phyloP scores from a whole-genome alignment of 371 early-diverging fungal genomes.

The Vairimorpha necatrix region DNA sequence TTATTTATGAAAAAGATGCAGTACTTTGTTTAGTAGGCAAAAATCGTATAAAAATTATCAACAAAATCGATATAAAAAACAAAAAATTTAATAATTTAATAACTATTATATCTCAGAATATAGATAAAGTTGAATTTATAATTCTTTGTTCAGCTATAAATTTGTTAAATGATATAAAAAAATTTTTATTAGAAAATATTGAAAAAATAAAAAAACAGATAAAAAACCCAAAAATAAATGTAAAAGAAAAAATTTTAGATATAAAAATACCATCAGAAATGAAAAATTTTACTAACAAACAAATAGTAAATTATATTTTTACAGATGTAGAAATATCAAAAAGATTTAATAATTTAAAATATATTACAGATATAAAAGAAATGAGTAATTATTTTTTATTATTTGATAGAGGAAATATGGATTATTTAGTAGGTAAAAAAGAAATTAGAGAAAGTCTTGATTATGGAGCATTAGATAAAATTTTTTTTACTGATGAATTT shows the following conservation, averaged over 20 bases:
- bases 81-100: constrained; percentile 50
- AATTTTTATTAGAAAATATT: neutral
- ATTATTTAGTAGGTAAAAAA: constrained; percentile 51
- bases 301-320: constrained; percentile 48
- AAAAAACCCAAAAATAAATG: neutral
- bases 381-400: constrained; percentile 42
- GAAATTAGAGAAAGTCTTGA: constrained; percentile 58
- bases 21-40: constrained; percentile 42
- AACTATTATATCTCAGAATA: constrained; percentile 29
- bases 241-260: constrained; percentile 27
- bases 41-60: constrained; percentile 40
- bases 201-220: constrained; percentile 10
- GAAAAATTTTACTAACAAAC: constrained; percentile 41
- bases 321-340: constrained; percentile 36
- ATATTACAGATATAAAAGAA: constrained; percentile 57
- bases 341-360: constrained; percentile 44
- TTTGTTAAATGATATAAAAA: constrained; percentile 28
- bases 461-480: constrained; percentile 56
- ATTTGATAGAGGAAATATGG: constrained; percentile 25
- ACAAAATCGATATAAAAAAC: constrained; percentile 48
- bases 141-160: constrained; percentile 43
- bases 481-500: constrained; percentile 58
- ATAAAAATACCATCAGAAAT: constrained; percentile 49
- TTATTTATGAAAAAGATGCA: constrained; percentile 57
- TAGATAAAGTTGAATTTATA: constrained; percentile 21